Evolutionary conservation across 2,329 filamentous ascomycete genomes (phyloP).

Genomic region (Claviceps purpurea): DNA sequence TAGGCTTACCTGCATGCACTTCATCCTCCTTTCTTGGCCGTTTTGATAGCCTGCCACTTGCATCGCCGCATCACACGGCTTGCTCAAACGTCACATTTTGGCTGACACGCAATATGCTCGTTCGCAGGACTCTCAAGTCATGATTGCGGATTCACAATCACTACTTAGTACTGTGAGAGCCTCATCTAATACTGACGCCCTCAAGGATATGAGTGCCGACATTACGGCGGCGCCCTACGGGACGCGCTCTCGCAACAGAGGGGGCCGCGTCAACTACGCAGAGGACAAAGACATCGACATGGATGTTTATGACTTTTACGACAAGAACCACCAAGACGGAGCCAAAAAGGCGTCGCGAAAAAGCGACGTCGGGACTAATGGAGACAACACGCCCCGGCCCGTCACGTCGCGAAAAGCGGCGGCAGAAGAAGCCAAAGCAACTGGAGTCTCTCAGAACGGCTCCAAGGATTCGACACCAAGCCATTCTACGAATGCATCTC

Average conservation of each 20-base stretch:
- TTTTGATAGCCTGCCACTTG: neutral
- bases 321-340: slow-evolving; percentile 39
- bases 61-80: neutral
- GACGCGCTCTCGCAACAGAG: slow-evolving; percentile 84
- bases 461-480: slow-evolving; percentile 19
- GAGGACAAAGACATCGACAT: slow-evolving; percentile 85
- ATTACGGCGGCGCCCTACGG: slow-evolving; percentile 59
- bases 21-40: neutral
- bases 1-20: neutral
- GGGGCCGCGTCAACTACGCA: slow-evolving; percentile 83
- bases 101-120: neutral
- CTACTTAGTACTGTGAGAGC: slow-evolving; percentile 31
- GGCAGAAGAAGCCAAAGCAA: slow-evolving; percentile 26
- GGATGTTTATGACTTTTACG: slow-evolving; percentile 62
- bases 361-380: slow-evolving; percentile 22
- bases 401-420: slow-evolving; percentile 28
- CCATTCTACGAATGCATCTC: slow-evolving; percentile 11
- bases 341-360: slow-evolving; percentile 43
- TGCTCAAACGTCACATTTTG: neutral
- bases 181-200: slow-evolving; percentile 32
- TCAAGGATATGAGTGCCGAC: slow-evolving; percentile 37
- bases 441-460: slow-evolving; percentile 19
- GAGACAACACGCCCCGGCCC: slow-evolving; percentile 22
- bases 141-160: slow-evolving; percentile 20
- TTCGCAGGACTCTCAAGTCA: slow-evolving; percentile 21